Evolutionary conservation across 2,329 filamentous ascomycete genomes (phyloP), one percentile per base, ranked within the genome.

Genomic region (Diaporthe sp.): DNA sequence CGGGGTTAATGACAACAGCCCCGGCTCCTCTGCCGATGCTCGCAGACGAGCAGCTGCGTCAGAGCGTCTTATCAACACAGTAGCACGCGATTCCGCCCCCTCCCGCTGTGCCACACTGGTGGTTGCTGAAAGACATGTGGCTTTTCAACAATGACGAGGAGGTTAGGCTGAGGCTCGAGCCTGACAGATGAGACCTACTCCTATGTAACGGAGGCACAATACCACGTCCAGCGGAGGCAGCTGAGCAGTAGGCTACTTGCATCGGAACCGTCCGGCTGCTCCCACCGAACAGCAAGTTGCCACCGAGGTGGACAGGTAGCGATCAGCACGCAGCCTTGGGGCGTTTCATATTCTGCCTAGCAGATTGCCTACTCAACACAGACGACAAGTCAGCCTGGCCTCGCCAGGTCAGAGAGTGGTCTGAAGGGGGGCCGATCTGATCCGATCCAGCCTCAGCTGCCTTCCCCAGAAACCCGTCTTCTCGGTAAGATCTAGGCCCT

Each of bases 21-120:
- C 39, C 72, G 46, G 72, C 17, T 59, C 39, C 19, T 71, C 55
- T 51, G 73, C 73, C 73, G 73, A 71, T 74, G 49, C 31, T 71
- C 55, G 70, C 70, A 51, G 44, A 65, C 57, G 44, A 53, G 22
- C 46, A 53, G 62, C 22, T 68, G 62, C 46, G 46, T 68, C 62
- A 53, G 46, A 55, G 49, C 49, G 65, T 42, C 49, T 55, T 55
- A 69, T 55, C 49, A 25, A 37, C 34, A 55, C 49, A 19, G 46
- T 42, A 55, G 65, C 49, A 69, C 49, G 34, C 34, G 49, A 55
- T 42, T 28, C 61, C 34, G 46, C 34, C n/a, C 65, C 65, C 4
- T 19, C 31, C 19, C 37, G 49, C 49, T 55, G 49, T 55, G 34
- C 49, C 65, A 69, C 65, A 25, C 13, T 13, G 12, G n/a, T 68